These are phyloP conservation scores for Tephrocybe sp. DNA, from an alignment of 768 basidiomycete species.

Conservation along the genomic window DNA sequence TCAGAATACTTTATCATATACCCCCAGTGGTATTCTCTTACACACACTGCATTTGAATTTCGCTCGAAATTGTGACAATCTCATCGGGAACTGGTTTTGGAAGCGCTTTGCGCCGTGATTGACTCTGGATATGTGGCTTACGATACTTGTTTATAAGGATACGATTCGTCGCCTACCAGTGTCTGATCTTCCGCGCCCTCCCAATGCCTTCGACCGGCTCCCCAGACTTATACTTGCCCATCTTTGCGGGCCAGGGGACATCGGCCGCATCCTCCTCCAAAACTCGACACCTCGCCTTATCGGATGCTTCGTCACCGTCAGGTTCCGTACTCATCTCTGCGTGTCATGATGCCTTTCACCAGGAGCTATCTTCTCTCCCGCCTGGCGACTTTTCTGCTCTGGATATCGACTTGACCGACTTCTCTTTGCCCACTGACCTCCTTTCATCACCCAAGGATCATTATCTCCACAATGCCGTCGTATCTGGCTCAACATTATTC, in stretches of 20 bases:
- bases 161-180: conserved; percentile 5
- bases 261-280: conserved; percentile 27
- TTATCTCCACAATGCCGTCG: conserved; percentile 43
- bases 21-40: conserved; percentile 18
- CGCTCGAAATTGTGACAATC: conserved; percentile 16
- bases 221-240: conserved; percentile 35
- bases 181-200: conserved; percentile 3
- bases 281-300: conserved; percentile 36
- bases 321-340: conserved; percentile 47
- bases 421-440: conserved; percentile 36
- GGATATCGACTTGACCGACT: conserved; percentile 44
- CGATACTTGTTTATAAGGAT: conserved; percentile 17
- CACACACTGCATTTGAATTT: conserved; percentile 10
- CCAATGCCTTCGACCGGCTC: conserved; percentile 9
- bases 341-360: conserved; percentile 47
- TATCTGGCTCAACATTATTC: conserved; percentile 48
- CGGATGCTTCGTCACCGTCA: conserved; percentile 38
- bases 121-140: conserved; percentile 16
- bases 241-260: conserved; percentile 60
- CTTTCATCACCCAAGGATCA: conserved; percentile 31
- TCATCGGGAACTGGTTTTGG: conserved; percentile 17
- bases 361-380: conserved; percentile 48
- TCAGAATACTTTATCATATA: conserved; percentile 11
- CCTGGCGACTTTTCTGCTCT: conserved; percentile 28
- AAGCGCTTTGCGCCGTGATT: conserved; percentile 12